Conservation (phyloP, 371 early-diverging fungal genomes). For the Enterocytospora artemiae region DNA sequence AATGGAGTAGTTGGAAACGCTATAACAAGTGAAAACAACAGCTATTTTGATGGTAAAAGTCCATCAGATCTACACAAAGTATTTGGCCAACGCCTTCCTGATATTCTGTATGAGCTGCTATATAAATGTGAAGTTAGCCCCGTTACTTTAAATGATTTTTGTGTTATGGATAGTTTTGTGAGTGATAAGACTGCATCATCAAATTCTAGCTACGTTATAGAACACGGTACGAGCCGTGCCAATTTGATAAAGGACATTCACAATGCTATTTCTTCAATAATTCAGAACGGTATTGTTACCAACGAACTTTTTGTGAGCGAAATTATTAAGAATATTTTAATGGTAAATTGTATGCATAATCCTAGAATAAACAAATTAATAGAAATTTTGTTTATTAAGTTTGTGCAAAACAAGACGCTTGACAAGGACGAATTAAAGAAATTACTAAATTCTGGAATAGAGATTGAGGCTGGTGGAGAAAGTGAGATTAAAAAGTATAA, state of each 20-base stretch:
- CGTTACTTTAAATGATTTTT: too few species aligned
- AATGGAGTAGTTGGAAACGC: conserved; percentile 31
- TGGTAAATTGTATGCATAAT: not conserved
- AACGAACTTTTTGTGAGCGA: not conserved
- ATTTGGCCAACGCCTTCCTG: conserved; percentile 39
- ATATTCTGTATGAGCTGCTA: conserved; percentile 24
- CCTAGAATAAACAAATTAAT: not conserved
- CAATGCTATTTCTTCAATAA: too few species aligned
- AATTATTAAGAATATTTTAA: not conserved
- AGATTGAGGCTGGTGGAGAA: too few species aligned
- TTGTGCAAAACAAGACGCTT: not conserved
- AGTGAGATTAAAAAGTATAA: too few species aligned
- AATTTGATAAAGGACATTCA: too few species aligned
- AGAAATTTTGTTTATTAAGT: not conserved
- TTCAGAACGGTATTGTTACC: conserved; percentile 1
- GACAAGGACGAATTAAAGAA: too few species aligned
- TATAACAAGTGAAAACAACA: too few species aligned
- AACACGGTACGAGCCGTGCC: too few species aligned
- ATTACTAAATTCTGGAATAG: too few species aligned
- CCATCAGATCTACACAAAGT: conserved; percentile 27
- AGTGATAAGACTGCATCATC: too few species aligned
- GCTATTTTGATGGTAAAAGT: conserved; percentile 9
- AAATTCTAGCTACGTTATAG: too few species aligned
- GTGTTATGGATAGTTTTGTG: too few species aligned
- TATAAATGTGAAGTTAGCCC: conserved; percentile 16